These are phyloP conservation scores for Teratosphaeria zuluensis DNA, from an alignment of 2,329 filamentous ascomycete genomes.

Conservation along the genomic window DNA sequence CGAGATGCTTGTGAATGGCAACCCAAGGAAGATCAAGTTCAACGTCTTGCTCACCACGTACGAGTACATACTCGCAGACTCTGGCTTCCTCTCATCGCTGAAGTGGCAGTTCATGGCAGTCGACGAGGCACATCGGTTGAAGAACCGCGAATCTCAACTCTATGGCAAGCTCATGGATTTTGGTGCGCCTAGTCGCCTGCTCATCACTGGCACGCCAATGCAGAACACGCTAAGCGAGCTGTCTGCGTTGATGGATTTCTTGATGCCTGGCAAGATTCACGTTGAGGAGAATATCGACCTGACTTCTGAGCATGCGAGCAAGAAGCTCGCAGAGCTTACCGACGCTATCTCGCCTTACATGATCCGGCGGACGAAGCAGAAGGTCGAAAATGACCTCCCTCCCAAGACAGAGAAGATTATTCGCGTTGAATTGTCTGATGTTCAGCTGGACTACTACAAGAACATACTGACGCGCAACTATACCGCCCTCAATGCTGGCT, in stretches of 20 bases:
- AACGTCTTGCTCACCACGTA: constrained; percentile 97
- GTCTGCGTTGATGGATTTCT: constrained; percentile 84
- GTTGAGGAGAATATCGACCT: constrained; percentile 91
- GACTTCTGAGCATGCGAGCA: constrained; percentile 63
- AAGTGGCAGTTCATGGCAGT: constrained; percentile 98
- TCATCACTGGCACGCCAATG: constrained; percentile 95
- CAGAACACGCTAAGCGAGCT: constrained; percentile 94
- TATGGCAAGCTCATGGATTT: constrained; percentile 81
- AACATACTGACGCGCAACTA: constrained; percentile 98
- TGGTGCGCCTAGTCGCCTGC: constrained; percentile 73
- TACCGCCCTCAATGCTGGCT: constrained; percentile 80
- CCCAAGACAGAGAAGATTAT: constrained; percentile 99
- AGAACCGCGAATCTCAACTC: constrained; percentile 90
- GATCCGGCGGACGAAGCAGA: constrained; percentile 90
- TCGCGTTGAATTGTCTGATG: constrained; percentile 89
- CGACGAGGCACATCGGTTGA: constrained; percentile 91
- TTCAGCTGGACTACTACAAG: constrained; percentile 97
- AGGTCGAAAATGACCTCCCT: constrained; percentile 90
- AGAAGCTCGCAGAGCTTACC: constrained; percentile 79
- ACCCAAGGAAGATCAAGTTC: constrained; percentile 84
- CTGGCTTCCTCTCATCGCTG: constrained; percentile 73
- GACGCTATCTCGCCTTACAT: constrained; percentile 87
- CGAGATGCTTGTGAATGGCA: constrained; percentile 78
- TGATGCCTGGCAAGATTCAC: constrained; percentile 86
- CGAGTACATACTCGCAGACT: constrained; percentile 85